Base-by-base conservation (phyloP, 2,329 filamentous ascomycete genomes). In the Cladosporium velox region DNA sequence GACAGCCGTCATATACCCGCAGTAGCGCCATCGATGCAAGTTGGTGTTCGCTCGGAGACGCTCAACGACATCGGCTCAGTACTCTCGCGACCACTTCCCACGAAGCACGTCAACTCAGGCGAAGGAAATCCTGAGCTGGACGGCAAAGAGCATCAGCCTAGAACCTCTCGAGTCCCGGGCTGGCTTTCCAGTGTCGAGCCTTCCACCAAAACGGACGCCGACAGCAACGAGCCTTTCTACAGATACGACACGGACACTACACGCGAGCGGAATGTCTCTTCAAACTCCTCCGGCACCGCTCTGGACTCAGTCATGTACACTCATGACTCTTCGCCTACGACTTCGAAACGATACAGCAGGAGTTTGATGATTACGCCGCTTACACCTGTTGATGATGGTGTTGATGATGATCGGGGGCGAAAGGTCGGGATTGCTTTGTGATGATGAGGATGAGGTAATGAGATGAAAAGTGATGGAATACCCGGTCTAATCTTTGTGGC, bases 31-130 rank as follows among this genome's bases (percentile, higher is more conserved):
- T 72, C 74, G 0, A 79, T 82, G 75, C 74, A 77, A 28, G 77
- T 83, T 69, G 77, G 78, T n/a, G 81, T 80, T 18, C 77, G 81
- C 65, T 80, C 79, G 5, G 78, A 83, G 67, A 83, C 81, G 0
- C 77, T 83, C n/a, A 79, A 75, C 4, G 80, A 81, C 44, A 83
- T 83, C 52, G 81, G 81, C 26, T 82, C 79, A 32, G 81, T 79
- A 0, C 80, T 83, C 67, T 81, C 80, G 5, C 74, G 77, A 4
- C 80, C 81, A 0, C 69, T 79, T 49, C 69, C 67, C 35, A 55
- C 62, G 8, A 38, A 66, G 14, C 65, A 65, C 26, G 44, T 41
- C 32, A 58, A 21, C 11, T 15, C 65, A 57, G 21, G 18, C 38
- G 28, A 41, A 10, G 26, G 12, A 21, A n/a, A 18, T 24, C 1